A percentile compares a stretch with the other conserved stretches of the same genome.
Conservation (phyloP, 176 grass and related monocot species). For the Carex littledalei region DNA sequence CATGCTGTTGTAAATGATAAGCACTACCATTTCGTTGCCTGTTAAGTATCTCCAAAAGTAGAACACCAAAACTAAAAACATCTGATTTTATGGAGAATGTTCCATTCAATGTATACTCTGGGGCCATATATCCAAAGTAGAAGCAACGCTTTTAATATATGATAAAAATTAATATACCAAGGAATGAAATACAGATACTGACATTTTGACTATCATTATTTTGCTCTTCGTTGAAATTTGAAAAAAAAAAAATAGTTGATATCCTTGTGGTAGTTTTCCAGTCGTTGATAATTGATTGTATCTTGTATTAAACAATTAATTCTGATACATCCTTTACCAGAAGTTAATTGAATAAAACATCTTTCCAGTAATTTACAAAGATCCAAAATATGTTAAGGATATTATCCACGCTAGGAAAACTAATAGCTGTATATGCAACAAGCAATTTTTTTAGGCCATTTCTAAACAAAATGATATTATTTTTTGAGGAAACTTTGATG, state of each 20-base stretch:
- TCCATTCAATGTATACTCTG: conserved; percentile 66
- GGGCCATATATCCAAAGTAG: conserved; percentile 86
- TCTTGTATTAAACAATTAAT: not conserved
- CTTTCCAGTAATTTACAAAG: conserved; percentile 17
- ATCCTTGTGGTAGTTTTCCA: not conserved
- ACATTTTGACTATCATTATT: not conserved
- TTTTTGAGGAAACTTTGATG: not conserved
- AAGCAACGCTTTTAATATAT: not conserved
- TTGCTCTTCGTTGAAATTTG: not conserved
- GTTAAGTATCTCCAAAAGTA: conserved; percentile 78
- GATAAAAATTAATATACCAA: not conserved
- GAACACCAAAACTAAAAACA: conserved; percentile 84
- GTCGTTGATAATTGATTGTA: not conserved
- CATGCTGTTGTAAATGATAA: conserved; percentile 48
- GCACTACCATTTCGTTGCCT: conserved; percentile 56
- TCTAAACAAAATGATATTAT: not conserved
- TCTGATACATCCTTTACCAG: not conserved
- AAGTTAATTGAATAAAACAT: not conserved
- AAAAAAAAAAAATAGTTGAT: not conserved
- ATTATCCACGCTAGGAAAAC: not conserved
- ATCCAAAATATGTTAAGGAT: not conserved
- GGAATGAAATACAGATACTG: not conserved
- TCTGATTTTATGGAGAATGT: conserved; percentile 90
- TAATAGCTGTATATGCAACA: not conserved
- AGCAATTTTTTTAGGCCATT: not conserved